Evolutionary conservation across 805 yeast species (phyloP).

Genomic region (Saturnispora zaruensis): DNA sequence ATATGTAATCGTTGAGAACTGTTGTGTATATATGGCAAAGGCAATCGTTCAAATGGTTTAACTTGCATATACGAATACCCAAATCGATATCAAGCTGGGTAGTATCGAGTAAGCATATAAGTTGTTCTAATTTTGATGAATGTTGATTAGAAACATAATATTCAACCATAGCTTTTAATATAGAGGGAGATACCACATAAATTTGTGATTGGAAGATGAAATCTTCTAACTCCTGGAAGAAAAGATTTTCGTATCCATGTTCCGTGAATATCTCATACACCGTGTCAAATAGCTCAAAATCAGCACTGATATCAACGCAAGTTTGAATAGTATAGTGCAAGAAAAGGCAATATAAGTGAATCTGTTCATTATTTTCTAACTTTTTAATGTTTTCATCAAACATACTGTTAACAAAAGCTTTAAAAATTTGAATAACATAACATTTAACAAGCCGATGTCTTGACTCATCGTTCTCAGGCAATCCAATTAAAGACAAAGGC

Average conservation of each 20-base stretch:
- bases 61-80: constrained; percentile 53
- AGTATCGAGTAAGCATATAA: constrained; percentile 63
- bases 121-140: constrained; percentile 49
- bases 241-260: constrained; percentile 30
- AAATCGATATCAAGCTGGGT: constrained; percentile 67
- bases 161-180: constrained; percentile 55
- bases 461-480: constrained; percentile 38
- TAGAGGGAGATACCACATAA: constrained; percentile 46
- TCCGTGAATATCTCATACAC: constrained; percentile 36
- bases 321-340: constrained; percentile 34
- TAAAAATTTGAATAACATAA: constrained; percentile 49
- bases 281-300: constrained; percentile 32
- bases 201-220: constrained; percentile 42
- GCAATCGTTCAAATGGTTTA: constrained; percentile 51
- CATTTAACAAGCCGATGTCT: constrained; percentile 44
- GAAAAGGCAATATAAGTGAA: constrained; percentile 21
- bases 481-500: constrained; percentile 44
- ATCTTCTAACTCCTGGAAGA: constrained; percentile 45
- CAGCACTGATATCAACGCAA: constrained; percentile 30
- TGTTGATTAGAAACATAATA: constrained; percentile 34
- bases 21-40: constrained; percentile 64
- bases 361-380: constrained; percentile 13
- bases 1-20: constrained; percentile 57
- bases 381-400: constrained; percentile 22
- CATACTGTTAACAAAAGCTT: constrained; percentile 40